These are phyloP conservation scores for Populus deltoides DNA, from an alignment of 345 rosid species.

Conservation along the genomic window DNA sequence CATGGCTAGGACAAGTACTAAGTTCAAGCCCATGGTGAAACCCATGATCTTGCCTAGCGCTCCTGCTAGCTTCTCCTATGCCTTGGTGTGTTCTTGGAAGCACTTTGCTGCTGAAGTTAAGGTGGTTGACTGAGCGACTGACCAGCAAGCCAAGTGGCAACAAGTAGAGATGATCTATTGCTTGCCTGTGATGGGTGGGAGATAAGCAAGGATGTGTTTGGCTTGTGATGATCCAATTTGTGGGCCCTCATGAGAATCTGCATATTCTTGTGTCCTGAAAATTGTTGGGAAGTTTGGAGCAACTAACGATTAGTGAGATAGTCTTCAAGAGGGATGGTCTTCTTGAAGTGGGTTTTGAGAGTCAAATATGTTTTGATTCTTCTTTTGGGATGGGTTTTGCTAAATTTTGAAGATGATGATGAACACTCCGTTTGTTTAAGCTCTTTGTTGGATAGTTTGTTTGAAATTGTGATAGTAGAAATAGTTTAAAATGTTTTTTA, in stretches of 20 bases:
- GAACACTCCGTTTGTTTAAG: constrained; percentile 26
- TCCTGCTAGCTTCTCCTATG: neutral
- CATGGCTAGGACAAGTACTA: constrained; percentile 79
- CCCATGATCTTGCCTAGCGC: constrained; percentile 40
- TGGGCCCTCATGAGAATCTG: no score
- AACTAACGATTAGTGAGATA: constrained; percentile 58
- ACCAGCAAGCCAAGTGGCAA: no score
- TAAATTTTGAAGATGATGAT: constrained; percentile 21
- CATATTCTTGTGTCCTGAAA: no score
- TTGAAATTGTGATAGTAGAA: no score
- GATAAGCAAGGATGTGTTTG: no score
- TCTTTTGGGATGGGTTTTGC: constrained; percentile 16
- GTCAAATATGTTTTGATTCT: constrained; percentile 21
- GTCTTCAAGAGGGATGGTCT: constrained; percentile 62
- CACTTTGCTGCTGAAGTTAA: neutral
- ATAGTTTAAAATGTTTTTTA: no score
- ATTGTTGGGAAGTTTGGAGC: neutral
- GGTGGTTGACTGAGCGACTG: neutral
- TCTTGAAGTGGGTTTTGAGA: constrained; percentile 53
- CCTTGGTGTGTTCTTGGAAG: neutral
- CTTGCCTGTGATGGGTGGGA: no score
- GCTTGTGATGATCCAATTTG: no score
- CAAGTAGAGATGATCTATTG: no score
- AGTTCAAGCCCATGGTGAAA: constrained; percentile 85
- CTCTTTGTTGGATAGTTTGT: constrained; percentile 11